Conservation (phyloP, 768 basidiomycete genomes). For the Kwoniella europaea region DNA sequence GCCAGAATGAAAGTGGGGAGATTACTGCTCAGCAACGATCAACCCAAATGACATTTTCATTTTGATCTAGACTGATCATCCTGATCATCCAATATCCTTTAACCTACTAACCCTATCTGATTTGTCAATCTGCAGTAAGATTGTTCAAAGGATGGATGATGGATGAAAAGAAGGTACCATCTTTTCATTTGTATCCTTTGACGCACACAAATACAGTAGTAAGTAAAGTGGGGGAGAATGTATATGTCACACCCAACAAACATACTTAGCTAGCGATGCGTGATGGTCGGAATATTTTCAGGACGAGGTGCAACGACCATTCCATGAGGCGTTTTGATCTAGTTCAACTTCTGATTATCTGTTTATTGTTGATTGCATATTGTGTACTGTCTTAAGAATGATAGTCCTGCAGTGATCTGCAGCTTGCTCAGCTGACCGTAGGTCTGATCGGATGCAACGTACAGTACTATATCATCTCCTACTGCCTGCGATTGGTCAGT, state of each 20-base stretch:
- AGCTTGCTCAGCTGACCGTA: background rate
- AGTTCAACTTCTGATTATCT: background rate
- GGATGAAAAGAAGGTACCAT: slow-evolving; percentile 10
- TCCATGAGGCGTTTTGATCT: background rate
- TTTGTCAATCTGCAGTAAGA: background rate
- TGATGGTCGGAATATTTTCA: slow-evolving; percentile 10
- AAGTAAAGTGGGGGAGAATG: slow-evolving; percentile 1
- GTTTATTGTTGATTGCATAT: background rate
- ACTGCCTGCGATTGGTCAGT: too few species aligned
- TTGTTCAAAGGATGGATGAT: slow-evolving; percentile 3
- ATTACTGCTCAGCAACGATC: background rate
- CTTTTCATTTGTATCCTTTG: background rate
- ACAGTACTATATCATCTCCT: too few species aligned
- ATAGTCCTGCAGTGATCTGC: background rate
- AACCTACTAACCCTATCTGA: background rate
- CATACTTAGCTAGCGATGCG: background rate
- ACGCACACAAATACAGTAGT: background rate
- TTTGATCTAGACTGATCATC: slow-evolving; percentile 1
- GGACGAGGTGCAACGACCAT: background rate
- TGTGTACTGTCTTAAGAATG: too few species aligned
- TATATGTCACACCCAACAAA: background rate
- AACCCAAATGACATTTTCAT: background rate
- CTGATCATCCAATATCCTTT: background rate
- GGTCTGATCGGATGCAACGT: background rate
- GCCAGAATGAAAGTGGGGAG: background rate